Evolutionary conservation across 192 early-diverging fungal species (phyloP), one percentile per base, ranked within the genome.

Genomic region (Linnemannia hyalina): DNA sequence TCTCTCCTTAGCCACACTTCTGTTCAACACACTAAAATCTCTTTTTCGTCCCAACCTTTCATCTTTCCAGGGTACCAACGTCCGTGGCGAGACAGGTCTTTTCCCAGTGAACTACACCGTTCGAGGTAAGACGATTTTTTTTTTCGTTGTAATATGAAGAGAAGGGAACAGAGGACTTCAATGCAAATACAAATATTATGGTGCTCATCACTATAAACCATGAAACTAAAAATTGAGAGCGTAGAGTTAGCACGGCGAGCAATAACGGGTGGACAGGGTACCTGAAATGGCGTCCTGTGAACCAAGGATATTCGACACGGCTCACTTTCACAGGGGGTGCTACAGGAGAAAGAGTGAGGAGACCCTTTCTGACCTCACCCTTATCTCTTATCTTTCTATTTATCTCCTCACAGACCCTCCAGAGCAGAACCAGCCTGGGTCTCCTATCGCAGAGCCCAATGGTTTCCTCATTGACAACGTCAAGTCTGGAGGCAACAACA

Each of bases 21-120:
- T 22, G 4, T 22, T 52, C 29, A 65, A 23, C 26, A 0, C 2
- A 8, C 26, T 65, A 32, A 65, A 9, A 26, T 32, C 26, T 23
- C 16, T 20, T 46, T 75, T 47, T 10, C 10, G 15, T 55, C 38
- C 49, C 46, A 36, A 49, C 38, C 15, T 42, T 29, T 29, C 29
- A 68, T 54, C n/a, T 40, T n/a, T 41, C 38, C 70, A 95, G 94
- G 94, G 94, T 22, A 89, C 87, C 75, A 94, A 94, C 68, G 73
- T 81, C 38, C 86, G 88, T 32, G 94, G 94, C 57, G 78, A 93
- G 44, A 87, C 88, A 16, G 95, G 95, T 13, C 90, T 95, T 26
- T 95, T 95, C 73, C 95, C 95, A 49, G 91, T 89, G 88, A 95
- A 93, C 82, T 94, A 92, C 79, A 91, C 93, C 69, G 88, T 89